Conservation (phyloP, 192 early-diverging fungal species). For the Spinellus fusiger region DNA sequence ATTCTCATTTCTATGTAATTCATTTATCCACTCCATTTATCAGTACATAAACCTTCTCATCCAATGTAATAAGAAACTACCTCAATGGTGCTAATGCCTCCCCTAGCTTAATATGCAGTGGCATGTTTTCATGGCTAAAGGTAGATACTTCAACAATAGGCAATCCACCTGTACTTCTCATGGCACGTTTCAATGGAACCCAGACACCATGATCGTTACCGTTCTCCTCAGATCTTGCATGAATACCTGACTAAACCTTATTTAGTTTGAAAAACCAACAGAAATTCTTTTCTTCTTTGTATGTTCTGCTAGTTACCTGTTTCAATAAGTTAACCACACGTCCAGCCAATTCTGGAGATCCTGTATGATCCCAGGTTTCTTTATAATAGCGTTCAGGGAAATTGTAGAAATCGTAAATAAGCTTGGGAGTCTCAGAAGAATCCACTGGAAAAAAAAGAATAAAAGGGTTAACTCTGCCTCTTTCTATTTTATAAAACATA, state of each 20-base stretch:
- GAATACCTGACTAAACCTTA: constrained; percentile 33
- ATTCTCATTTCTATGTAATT: constrained; percentile 39
- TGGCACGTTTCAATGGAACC: constrained; percentile 61
- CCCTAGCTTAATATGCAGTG: constrained; percentile 49
- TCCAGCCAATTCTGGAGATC: constrained; percentile 43
- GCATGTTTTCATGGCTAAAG: constrained; percentile 46
- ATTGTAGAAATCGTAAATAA: constrained; percentile 67
- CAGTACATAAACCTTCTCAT: background rate
- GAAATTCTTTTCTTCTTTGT: too few relatives aligned
- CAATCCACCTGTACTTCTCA: constrained; percentile 43
- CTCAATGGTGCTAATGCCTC: constrained; percentile 40
- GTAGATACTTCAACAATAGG: constrained; percentile 66
- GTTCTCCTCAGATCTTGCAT: constrained; percentile 39
- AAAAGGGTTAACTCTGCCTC: too few relatives aligned
- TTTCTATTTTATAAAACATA: background rate
- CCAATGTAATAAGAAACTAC: constrained; percentile 8
- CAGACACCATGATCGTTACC: constrained; percentile 70
- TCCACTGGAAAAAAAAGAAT: constrained; percentile 23
- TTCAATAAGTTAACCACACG: constrained; percentile 46
- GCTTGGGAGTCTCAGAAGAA: constrained; percentile 37
- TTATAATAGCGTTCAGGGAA: constrained; percentile 56
- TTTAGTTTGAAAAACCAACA: background rate
- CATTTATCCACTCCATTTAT: background rate
- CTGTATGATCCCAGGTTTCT: constrained; percentile 51
- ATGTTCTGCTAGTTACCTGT: constrained; percentile 13